phyloP scores from a whole-genome alignment of 148 eudicot species.

The Diospyros kaki region DNA sequence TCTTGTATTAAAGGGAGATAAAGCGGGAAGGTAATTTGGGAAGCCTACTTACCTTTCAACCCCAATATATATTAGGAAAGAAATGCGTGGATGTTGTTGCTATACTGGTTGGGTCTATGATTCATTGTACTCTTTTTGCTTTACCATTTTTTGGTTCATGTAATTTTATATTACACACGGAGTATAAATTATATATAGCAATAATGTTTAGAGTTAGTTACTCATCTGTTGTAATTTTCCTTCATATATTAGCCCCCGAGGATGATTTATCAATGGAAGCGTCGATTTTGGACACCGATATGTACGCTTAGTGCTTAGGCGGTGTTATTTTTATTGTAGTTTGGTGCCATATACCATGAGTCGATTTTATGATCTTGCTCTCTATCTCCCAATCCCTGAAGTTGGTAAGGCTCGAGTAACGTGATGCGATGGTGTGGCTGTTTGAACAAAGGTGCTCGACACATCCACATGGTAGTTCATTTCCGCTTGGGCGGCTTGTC shows the following conservation, averaged over 20 bases:
- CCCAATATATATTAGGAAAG: neutral
- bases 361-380: neutral
- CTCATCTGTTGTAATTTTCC: conserved; percentile 3
- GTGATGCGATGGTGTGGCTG: no score
- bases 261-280: neutral
- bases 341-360: no score
- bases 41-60: conserved; percentile 4
- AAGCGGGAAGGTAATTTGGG: neutral
- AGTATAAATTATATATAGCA: neutral
- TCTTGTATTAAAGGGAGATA: neutral
- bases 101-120: neutral
- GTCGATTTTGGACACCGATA: conserved; percentile 1
- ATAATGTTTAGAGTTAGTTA: neutral
- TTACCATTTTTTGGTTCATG: conserved; percentile 18
- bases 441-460: no score
- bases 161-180: neutral
- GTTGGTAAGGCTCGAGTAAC: no score
- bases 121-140: conserved; percentile 9
- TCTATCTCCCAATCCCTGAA: no score
- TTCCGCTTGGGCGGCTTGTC: no score
- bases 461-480: no score
- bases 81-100: neutral
- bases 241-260: neutral
- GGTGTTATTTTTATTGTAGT: no score
- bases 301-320: neutral